Base-by-base conservation (phyloP, 768 basidiomycete genomes). In the Tulasnella sp. region DNA sequence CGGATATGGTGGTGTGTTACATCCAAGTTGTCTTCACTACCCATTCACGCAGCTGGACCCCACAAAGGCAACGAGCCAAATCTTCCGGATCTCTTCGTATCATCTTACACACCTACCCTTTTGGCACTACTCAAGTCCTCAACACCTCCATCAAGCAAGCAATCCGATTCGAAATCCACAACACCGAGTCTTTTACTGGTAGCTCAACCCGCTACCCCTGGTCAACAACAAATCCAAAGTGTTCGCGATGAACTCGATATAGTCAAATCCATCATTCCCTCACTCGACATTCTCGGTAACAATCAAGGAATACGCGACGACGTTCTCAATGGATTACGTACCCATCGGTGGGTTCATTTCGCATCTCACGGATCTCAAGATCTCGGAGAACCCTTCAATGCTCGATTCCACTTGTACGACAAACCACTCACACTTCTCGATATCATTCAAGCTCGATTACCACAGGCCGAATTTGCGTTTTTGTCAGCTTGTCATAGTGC, bases 81-180 rank as follows among this genome's bases (percentile, higher is more conserved):
- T 20, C 28, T 53, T 13, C 43, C 51, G 15, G 51, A 53, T 13
- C 51, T 43, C 42, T 53, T 45, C 43, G 31, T 53, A 12, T 53
- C 43, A 5, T 53, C 51, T 16, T 53, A 53, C 42, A 44, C 51
- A 7, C 31, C 51, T 3, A 53, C 32, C 16, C 42, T 53, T 4
- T 53, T 44, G 7, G 27, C 51, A 16, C 33, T 53, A n/a, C 15
- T 53, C 51, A n/a, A 32, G 42, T 10, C 27, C 51, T 6, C 28
- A 44, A 3, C 28, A 45, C 9, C 24, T 22, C 5, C n/a, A 5
- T 20, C 8, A n/a, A 25, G 19, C 39, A 5, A 40, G 16, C 6
- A 6, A 6, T 45, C 5, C 8, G 22, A 7, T 31, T n/a, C 31
- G 25, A 8, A 5, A 25, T 45, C 43, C 43, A 31, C 43, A n/a